Evolutionary conservation across 139 green algal genomes (phyloP).

Genomic region (Microglena sp.): DNA sequence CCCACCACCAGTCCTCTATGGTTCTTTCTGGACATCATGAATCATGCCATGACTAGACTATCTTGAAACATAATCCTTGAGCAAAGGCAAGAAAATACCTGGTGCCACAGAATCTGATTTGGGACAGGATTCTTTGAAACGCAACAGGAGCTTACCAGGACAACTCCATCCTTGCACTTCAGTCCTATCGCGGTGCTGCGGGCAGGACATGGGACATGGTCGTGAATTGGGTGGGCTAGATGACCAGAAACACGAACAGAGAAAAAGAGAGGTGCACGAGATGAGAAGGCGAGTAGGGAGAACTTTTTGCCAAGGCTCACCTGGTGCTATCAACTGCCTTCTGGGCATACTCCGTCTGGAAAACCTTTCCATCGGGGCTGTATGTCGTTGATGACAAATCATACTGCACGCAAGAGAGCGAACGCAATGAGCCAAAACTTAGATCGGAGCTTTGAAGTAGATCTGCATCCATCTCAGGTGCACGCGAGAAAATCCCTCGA

Average conservation of each 20-base stretch:
- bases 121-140: no score
- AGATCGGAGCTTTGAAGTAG: no score
- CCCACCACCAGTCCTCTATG: no score
- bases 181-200: constrained; percentile 88
- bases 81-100: no score
- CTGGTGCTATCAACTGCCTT: constrained; percentile 97
- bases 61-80: no score
- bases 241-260: no score
- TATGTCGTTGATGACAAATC: constrained; percentile 94
- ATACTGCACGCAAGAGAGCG: constrained; percentile 59
- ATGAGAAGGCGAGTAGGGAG: neutral
- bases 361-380: constrained; percentile 92
- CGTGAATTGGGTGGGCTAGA: no score
- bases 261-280: neutral
- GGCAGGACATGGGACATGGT: neutral
- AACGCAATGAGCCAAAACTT: neutral
- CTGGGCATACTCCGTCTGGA: constrained; percentile 96
- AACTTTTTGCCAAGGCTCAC: constrained; percentile 30
- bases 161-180: constrained; percentile 91
- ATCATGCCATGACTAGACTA: no score
- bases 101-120: no score
- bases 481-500: no score
- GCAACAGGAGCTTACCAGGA: constrained; percentile 66
- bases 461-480: no score
- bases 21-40: no score